Base-by-base conservation (phyloP, 169 alveolate genomes). In the Plasmodium billcollinsi region DNA sequence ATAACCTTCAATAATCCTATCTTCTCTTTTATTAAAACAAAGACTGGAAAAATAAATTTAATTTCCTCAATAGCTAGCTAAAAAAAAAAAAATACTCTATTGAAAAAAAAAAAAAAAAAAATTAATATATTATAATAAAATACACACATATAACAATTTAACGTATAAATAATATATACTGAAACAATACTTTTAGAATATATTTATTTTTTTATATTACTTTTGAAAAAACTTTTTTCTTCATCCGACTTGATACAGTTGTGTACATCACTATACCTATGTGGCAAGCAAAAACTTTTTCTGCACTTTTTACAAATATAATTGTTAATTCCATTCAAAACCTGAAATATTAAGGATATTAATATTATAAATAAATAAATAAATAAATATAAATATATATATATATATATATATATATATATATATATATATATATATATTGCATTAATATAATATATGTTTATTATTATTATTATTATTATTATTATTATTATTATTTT, bases 221-320 rank as follows among this genome's bases (percentile, higher is more conserved):
- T 69, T 69, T 80, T 24, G 50, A 80, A 80, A 29, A 80, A 80
- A 52, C 83, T 47, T 39, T 80, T 67, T 9, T 69, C 50, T 33
- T 43, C n/a, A 14, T 26, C 14, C 65, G 54, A 61, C 29, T 80
- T 33, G 4, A n/a, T 33, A 47, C 90, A 80, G 21, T 73, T 62
- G 50, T 80, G 90, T 11, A 74, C 8, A 61, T 43, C 59, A 47
- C 47, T 33, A 26, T 80, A 56, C 20, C 90, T 54, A 15, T 80
- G 90, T 26, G 80, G 63, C 24, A 80, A 71, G 50, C 90, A 80
- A 47, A 67, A 80, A n/a, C 14, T 80, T 65, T 45, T 80, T 80
- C 69, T 80, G 39, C 90, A 80, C 21, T 80, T 43, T 56, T 69
- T 80, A 61, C 90, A 80, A 45, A 61, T 54, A 49, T 80, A 80